A percentile compares a stretch with the other conserved stretches of the same genome.
Evolutionary conservation across 108 stramenopile species (phyloP).

Genomic region (Skeletonema grethae): DNA sequence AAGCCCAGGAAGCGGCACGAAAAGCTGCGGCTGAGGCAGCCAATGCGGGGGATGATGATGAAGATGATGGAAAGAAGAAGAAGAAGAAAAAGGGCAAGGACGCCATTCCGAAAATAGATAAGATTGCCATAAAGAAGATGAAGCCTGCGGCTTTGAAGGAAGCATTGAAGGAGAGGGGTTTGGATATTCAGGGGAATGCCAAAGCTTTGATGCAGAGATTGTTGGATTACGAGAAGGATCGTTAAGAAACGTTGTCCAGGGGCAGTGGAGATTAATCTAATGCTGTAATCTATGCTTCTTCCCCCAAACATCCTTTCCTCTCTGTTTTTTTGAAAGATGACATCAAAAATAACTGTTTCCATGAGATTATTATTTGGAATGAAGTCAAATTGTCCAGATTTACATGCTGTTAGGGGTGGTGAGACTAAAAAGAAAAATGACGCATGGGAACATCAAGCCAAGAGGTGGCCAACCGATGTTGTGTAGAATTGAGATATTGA

Average conservation of each 20-base stretch:
- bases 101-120: constrained; percentile 78
- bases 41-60: constrained; percentile 41
- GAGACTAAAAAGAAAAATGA: no score
- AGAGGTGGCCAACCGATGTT: no score
- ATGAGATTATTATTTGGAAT: no score
- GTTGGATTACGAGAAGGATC: constrained; percentile 74
- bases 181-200: constrained; percentile 87
- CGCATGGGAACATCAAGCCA: no score
- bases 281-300: not conserved
- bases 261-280: not conserved
- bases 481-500: no score
- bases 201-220: constrained; percentile 72
- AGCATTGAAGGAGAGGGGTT: constrained; percentile 79
- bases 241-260: constrained; percentile 36
- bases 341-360: no score
- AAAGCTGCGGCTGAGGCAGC: constrained; percentile 39
- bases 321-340: no score
- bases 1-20: constrained; percentile 56
- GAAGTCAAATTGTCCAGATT: no score
- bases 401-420: no score
- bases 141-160: constrained; percentile 90
- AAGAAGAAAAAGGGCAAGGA: constrained; percentile 52
- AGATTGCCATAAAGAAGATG: constrained; percentile 90
- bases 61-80: constrained; percentile 60
- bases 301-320: not conserved